Base-by-base conservation (phyloP, 768 basidiomycete species). In the Leucocoprinus sp. region DNA sequence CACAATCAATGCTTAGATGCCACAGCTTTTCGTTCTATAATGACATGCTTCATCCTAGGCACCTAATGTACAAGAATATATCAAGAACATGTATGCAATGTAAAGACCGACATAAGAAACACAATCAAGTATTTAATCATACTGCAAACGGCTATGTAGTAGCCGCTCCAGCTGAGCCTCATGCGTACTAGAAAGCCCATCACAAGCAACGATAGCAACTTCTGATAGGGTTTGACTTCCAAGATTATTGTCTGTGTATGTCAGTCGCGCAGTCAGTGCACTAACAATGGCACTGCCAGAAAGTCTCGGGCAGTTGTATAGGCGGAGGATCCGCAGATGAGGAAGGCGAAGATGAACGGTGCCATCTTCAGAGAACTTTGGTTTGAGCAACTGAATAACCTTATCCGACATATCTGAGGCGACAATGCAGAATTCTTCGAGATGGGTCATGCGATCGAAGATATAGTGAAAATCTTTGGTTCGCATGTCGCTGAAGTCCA, bases 401-500 rank as follows among this genome's bases (percentile, higher is more conserved):
- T 65, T 75, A 63, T 88, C 70, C 21, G 83, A 83, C 85, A 88
- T 83, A 60, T 89, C 86, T 7, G 84, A 87, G 18, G 82, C 86
- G 45, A 82, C 78, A 53, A 89, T 87, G 37, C 72, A 69, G 60
- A 89, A 89, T 40, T 78, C 73, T 53, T 75, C 73, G 37, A 89
- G 64, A 26, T 59, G 49, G 0, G 59, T 57, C 9, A 84, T 63
- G 28, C 70, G 66, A 45, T 78, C 74, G 51, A 88, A 88, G 38
- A 78, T 65, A 64, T 78, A 84, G 23, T 55, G 58, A 56, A 89
- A 89, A 57, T 89, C 86, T 63, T 86, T 88, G 24, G 84, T 88
- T 34, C 84, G 80, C 77, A 86, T 80, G 62, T 88, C 86, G 43
- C 82, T 80, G 53, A 80, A 83, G 54, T 88, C 81, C 85, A 89